Base-by-base conservation (phyloP, 208 protist genomes). In the Leishmania arabica region DNA sequence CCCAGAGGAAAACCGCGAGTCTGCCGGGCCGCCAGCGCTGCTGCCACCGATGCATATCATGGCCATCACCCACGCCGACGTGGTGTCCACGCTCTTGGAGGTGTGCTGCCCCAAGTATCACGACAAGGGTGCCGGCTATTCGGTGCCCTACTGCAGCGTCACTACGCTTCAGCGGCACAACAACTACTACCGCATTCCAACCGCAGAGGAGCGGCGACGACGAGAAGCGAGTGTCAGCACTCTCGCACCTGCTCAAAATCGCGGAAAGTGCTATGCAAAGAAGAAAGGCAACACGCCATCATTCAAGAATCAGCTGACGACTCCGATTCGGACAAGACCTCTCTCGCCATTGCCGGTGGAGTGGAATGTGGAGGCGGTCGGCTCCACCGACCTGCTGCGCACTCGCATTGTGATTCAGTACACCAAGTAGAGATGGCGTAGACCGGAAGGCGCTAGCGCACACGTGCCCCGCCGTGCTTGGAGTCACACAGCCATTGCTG, bases 141-240 rank as follows among this genome's bases (percentile, higher is more conserved):
- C 92, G 40, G 92, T 95, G 24, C 90, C 92, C 34, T 95, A 92
- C 83, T 95, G 92, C 82, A 97, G 94, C 74, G 80, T 95, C 31
- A 97, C 91, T 0, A 85, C 78, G 47, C 80, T 97, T 13, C 70
- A 81, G 60, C 90, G 92, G 34, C 62, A 87, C 77, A 97, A 96
- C 82, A 92, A 96, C 84, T 96, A 89, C 79, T 97, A 96, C 80
- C 82, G 85, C 65, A 89, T 93, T 40, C 86, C 85, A 1, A 84
- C 85, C 0, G 37, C 75, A 1, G 86, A 90, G 47, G 87, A 86
- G 81, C 76, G 86, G 6, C 60, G 72, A n/a, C 78, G 54, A 58
- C 19, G 47, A 19, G 69, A 80, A 62, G 60, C 69, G 8, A 77
- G 62, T 54, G 58, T 64, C 27, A 72, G 66, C 56, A 54, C 65